Evolutionary conservation across 768 basidiomycete species (phyloP).

Genomic region (Tulasnella sp.): DNA sequence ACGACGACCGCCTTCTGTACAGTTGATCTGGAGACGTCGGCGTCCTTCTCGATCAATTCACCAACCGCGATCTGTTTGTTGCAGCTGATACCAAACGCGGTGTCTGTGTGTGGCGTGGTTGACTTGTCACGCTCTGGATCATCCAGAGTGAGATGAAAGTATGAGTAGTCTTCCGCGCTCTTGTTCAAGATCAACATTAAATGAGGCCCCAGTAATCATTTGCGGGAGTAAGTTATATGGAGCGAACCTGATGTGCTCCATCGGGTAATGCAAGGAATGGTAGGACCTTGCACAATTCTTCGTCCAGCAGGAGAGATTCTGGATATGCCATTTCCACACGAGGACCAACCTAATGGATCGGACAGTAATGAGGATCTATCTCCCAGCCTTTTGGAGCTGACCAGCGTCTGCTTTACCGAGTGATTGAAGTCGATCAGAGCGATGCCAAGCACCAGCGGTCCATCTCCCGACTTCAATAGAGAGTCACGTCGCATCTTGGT

Average conservation of each 20-base stretch:
- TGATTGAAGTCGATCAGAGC: constrained; percentile 95
- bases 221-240: background rate
- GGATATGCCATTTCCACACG: constrained; percentile 56
- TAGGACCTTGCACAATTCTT: constrained; percentile 71
- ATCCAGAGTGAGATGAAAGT: constrained; percentile 76
- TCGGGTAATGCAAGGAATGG: constrained; percentile 96
- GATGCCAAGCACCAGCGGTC: constrained; percentile 67
- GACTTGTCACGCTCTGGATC: background rate
- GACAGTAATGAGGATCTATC: background rate
- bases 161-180: constrained; percentile 91
- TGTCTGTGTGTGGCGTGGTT: constrained; percentile 50
- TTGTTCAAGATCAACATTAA: constrained; percentile 24
- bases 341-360: constrained; percentile 62
- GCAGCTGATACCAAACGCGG: constrained; percentile 94
- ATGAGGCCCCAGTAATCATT: background rate
- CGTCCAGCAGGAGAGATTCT: constrained; percentile 56
- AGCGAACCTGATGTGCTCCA: constrained; percentile 81
- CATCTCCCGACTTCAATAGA: constrained; percentile 43
- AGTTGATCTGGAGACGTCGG: constrained; percentile 82
- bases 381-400: no score
- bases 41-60: constrained; percentile 60
- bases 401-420: constrained; percentile 64
- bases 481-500: constrained; percentile 70
- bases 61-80: constrained; percentile 88
- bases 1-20: constrained; percentile 98